Evolutionary conservation across 257 asterid species (phyloP), one percentile per base, ranked within the genome.

Genomic region (Leonotis leonurus): DNA sequence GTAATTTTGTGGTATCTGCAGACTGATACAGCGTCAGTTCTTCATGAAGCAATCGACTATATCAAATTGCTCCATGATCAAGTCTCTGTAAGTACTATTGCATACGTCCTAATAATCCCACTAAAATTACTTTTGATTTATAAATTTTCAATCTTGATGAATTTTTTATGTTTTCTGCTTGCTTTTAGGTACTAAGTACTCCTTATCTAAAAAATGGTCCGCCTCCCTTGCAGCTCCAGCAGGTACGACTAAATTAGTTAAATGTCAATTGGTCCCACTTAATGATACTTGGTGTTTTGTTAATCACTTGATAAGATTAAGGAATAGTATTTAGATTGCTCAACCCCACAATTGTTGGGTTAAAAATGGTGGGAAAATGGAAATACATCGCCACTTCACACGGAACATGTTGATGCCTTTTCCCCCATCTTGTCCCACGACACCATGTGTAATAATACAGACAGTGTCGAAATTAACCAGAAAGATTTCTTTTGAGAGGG

Each of bases 11-110:
- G 7, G 3, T 58, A 17, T 59, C 64, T 16, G n/a, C 80, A 81
- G 87, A 81, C 87, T 30, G 87, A 81, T 78, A 81, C 84, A 25
- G 84, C 87, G 14, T 81, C 87, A 55, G 87, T 81, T 56, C 84
- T 81, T 35, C 77, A 75, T 12, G 87, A 81, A 71, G 80, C 87
- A 8, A 72, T 81, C 45, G 84, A 75, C 33, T 77, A 73, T 46
- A 81, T 81, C 67, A 77, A 78, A 73, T 78, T 75, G 64, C 82
- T 81, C 76, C 87, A 81, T 55, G 80, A 78, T 64, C 87, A 81
- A 73, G 80, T 81, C 70, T 21, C 43, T 63, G 87, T 75, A 70
- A 65, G 67, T 59, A n/a, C n/a, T n/a, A n/a, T n/a, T 8, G 16
- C 6, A 3, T 10, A 48, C 27, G 9, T 10, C 26, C 41, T 32